Evolutionary conservation across 176 grass and related monocot genomes (phyloP).

Genomic region (Musa acuminata): DNA sequence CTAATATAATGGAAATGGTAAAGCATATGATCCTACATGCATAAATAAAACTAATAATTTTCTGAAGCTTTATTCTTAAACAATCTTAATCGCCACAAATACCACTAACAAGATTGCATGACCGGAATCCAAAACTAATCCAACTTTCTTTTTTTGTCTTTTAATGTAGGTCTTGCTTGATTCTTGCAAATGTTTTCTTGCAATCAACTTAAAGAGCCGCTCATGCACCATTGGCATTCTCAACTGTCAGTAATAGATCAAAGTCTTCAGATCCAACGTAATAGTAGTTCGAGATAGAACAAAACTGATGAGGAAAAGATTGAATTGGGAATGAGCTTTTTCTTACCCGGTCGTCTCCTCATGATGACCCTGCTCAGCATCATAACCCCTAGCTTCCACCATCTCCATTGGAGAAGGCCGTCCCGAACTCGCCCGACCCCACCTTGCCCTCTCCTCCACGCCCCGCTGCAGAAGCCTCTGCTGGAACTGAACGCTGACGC

Average conservation of each 20-base stretch:
- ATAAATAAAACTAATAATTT: no score
- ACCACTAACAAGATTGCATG: no score
- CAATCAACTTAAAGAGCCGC: no score
- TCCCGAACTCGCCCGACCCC: background rate
- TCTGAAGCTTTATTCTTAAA: no score
- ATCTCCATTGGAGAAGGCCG: conserved; percentile 2
- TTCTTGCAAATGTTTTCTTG: no score
- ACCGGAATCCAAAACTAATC: no score
- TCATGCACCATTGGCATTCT: background rate
- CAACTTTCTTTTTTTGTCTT: no score
- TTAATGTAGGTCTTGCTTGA: no score
- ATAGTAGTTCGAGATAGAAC: background rate
- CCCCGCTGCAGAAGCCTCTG: conserved; percentile 10
- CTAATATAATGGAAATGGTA: no score
- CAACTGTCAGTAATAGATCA: background rate
- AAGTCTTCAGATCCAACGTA: background rate
- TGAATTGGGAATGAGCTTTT: background rate
- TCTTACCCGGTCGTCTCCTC: conserved; percentile 22
- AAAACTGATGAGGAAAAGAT: background rate
- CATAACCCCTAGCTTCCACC: conserved; percentile 1
- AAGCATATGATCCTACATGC: no score
- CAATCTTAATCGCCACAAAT: no score
- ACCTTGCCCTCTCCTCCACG: background rate
- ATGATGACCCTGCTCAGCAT: conserved; percentile 4
- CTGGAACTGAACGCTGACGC: conserved; percentile 25